phyloP scores from a whole-genome alignment of 2,329 filamentous ascomycete species.

The Dactylonectria macrodidyma region DNA sequence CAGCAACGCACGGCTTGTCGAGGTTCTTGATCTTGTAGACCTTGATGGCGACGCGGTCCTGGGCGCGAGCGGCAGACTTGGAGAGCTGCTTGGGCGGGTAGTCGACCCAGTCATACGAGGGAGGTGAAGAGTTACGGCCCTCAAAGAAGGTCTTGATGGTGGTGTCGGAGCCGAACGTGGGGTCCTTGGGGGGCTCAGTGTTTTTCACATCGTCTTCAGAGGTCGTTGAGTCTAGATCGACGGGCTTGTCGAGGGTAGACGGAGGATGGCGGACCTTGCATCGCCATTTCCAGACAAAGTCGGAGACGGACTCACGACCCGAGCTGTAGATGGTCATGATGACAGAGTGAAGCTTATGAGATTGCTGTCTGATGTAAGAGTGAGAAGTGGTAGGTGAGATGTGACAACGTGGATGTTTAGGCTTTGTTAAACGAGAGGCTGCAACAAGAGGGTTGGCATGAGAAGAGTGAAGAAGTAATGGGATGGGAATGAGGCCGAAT shows the following conservation, averaged over 20 bases:
- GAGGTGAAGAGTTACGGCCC: slow-evolving; percentile 44
- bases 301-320: slow-evolving; percentile 45
- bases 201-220: slow-evolving; percentile 32
- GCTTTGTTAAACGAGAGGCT: background rate
- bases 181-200: slow-evolving; percentile 37
- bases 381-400: background rate
- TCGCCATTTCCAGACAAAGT: slow-evolving; percentile 51
- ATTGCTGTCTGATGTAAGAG: too few species aligned
- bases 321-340: slow-evolving; percentile 36
- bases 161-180: slow-evolving; percentile 49
- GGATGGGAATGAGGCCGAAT: background rate
- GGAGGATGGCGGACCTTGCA: slow-evolving; percentile 48
- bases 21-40: slow-evolving; percentile 63
- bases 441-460: background rate
- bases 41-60: slow-evolving; percentile 60
- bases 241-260: slow-evolving; percentile 35
- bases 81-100: slow-evolving; percentile 60
- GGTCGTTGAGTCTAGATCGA: slow-evolving; percentile 36
- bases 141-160: slow-evolving; percentile 59
- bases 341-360: background rate
- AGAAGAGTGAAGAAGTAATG: background rate
- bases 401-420: background rate
- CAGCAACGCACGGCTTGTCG: slow-evolving; percentile 56
- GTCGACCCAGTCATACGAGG: slow-evolving; percentile 56
- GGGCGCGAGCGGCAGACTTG: slow-evolving; percentile 53